These are phyloP conservation scores for Sporothrix curviconia DNA, from an alignment of 2,329 filamentous ascomycete species.

Conservation along the genomic window DNA sequence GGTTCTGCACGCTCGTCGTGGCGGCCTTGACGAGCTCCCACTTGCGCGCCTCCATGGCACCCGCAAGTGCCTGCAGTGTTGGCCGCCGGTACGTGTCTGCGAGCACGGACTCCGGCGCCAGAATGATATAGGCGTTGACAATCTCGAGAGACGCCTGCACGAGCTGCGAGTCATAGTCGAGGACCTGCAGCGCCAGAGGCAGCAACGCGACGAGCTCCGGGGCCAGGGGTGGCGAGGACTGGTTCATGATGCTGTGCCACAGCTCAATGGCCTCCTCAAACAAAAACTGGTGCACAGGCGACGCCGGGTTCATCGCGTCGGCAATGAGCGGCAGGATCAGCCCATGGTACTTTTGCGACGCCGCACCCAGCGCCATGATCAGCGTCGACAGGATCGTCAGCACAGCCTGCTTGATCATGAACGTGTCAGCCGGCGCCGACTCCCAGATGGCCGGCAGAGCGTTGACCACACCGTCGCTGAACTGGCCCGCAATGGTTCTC, in stretches of 20 bases:
- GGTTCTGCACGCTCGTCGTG: constrained; percentile 55
- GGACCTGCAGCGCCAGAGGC: constrained; percentile 56
- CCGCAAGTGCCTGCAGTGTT: constrained; percentile 43
- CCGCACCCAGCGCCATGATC: constrained; percentile 75
- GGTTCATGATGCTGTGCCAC: constrained; percentile 68
- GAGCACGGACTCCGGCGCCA: constrained; percentile 62
- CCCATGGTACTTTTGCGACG: constrained; percentile 70
- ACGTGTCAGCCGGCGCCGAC: constrained; percentile 69
- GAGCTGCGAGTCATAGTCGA: constrained; percentile 60
- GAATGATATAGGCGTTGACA: constrained; percentile 62
- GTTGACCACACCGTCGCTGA: constrained; percentile 74
- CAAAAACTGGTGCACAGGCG: constrained; percentile 70
- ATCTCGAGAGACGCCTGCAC: constrained; percentile 57
- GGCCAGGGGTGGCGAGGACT: constrained; percentile 56
- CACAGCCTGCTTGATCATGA: constrained; percentile 90
- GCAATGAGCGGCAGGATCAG: constrained; percentile 77
- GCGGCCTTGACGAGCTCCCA: constrained; percentile 54
- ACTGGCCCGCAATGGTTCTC: constrained; percentile 62
- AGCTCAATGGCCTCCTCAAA: constrained; percentile 88
- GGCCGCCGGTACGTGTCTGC: constrained; percentile 47
- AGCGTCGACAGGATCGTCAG: constrained; percentile 78
- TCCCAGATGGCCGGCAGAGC: constrained; percentile 80
- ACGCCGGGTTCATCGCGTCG: constrained; percentile 70
- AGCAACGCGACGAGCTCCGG: constrained; percentile 57
- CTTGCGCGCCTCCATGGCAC: constrained; percentile 44